Percentiles rank a stretch among this genome's conserved stretches.
These are phyloP conservation scores for Leishmania tropica DNA, from an alignment of 208 protist genomes.

Conservation along the genomic window DNA sequence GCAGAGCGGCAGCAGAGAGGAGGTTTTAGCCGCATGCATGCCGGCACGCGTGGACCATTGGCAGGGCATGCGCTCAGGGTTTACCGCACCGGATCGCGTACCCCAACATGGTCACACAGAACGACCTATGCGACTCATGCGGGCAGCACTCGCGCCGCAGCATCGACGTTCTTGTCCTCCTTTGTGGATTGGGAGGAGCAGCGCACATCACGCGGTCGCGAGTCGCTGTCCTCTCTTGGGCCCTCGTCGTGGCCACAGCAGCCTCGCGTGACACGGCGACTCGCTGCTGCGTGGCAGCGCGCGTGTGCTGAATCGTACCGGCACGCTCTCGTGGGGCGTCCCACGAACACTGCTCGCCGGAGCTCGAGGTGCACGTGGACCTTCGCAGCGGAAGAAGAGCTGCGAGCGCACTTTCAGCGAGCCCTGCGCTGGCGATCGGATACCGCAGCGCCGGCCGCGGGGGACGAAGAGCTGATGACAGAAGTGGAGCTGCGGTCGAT, in stretches of 20 bases:
- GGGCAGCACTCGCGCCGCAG: not conserved
- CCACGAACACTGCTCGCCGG: not conserved
- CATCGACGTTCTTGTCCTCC: not conserved
- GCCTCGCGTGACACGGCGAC: constrained; percentile 1
- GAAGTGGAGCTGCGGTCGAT: constrained; percentile 1
- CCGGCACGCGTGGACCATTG: not conserved
- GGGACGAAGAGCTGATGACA: not conserved
- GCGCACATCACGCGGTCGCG: not conserved
- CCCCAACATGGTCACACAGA: not conserved
- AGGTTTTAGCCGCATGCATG: not conserved
- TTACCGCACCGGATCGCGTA: not conserved
- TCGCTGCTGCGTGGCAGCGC: constrained; percentile 4
- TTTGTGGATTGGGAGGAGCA: not conserved
- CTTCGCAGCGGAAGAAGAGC: not conserved
- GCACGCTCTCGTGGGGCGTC: not conserved
- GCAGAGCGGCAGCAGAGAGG: not conserved
- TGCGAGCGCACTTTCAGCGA: constrained; percentile 1
- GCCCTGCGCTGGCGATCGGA: not conserved
- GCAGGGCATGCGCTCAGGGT: not conserved
- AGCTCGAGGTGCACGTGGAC: not conserved
- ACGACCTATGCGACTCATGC: too few relatives aligned
- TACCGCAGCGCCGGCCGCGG: not conserved
- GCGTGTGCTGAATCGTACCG: not conserved
- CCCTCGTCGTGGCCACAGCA: not conserved
- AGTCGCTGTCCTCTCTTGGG: not conserved